Base-by-base conservation (phyloP, 1,284 basidiomycete species). In the Tetrapyrgos nigripes region DNA sequence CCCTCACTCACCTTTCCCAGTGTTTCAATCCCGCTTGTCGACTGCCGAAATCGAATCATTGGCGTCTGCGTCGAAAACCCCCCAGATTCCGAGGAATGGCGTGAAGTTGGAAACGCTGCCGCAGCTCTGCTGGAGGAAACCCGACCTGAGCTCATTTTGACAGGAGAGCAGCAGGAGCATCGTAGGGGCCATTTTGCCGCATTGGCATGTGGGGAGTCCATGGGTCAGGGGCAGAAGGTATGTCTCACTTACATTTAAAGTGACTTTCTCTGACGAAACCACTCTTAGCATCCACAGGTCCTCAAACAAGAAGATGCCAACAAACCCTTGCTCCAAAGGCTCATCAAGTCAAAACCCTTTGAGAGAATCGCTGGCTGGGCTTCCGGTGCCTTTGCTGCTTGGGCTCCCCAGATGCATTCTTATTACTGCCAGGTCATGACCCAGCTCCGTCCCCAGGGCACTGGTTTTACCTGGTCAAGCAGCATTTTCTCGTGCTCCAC, bases 401-500 rank as follows among this genome's bases (percentile, higher is more conserved):
- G 45, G 45, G 45, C 45, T 5, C 45, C 45, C 4, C 9, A n/a
- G 4, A 6, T 47, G 5, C 24, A 40, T 17, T 5, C 6, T 5
- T 4, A 9, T 5, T 40, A 40, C 19, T 40, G 14, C 37, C 8
- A 40, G 6, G 19, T n/a, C 17, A 40, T 40, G 8, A 8, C 13
- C 5, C 5, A 40, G 4, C 19, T 9, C 8, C 13, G 19, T 11
- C 8, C 6, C 14, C 9, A 11, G 5, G 45, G 24, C 27, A 45
- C 54, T 2, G 9, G 14, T 10, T n/a, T 21, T 6, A 57, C 53
- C 33, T 61, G 27, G 31, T 13, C n/a, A 3, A 31, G 27, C 28
- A 46, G 33, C 13, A 33, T 50, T 2, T 61, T 61, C 24, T 50
- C 59, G 14, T 35, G 48, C 23, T 31, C 45, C 13, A 61, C 55